Percentiles rank a stretch among this genome's conserved stretches.
phyloP scores from a whole-genome alignment of 2,329 filamentous ascomycete genomes.

The Cladorrhinum sp. region DNA sequence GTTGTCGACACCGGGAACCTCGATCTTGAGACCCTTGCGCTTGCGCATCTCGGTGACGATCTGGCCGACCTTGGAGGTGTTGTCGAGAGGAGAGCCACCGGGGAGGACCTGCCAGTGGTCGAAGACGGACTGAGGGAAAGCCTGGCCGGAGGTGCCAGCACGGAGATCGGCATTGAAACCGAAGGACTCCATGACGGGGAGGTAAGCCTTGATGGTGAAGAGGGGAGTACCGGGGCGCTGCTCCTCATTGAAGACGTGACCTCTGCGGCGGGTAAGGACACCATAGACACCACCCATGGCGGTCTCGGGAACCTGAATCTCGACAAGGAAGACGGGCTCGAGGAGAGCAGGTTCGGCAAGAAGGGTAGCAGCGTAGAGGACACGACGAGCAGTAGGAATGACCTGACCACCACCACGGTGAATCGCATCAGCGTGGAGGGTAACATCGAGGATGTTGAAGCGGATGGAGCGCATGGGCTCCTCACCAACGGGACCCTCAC shows the following conservation, averaged over 20 bases:
- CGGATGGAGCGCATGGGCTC: conserved; percentile 96
- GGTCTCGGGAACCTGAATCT: conserved; percentile 97
- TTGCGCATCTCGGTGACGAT: conserved; percentile 90
- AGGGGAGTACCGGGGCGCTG: conserved; percentile 98
- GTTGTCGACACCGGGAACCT: conserved; percentile 90
- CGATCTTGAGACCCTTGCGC: conserved; percentile 98
- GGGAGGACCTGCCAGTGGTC: conserved; percentile 98
- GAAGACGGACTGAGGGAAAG: conserved; percentile 98
- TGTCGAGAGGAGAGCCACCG: conserved; percentile 87
- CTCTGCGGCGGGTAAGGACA: conserved; percentile 95
- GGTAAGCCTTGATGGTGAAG: conserved; percentile 74
- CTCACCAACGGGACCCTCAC: conserved; percentile 95
- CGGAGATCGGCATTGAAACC: conserved; percentile 98
- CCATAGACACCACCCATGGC: conserved; percentile 99
- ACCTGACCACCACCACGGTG: conserved; percentile 99
- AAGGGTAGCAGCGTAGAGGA: conserved; percentile 88
- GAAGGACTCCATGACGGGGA: conserved; percentile 42
- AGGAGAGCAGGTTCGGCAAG: conserved; percentile 87
- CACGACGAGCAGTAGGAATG: conserved; percentile 96
- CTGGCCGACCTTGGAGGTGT: conserved; percentile 74
- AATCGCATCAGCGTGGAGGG: conserved; percentile 98
- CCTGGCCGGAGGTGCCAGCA: conserved; percentile 89
- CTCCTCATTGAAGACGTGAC: conserved; percentile 98
- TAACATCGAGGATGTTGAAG: conserved; percentile 99
- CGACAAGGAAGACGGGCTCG: conserved; percentile 98